Base-by-base conservation (phyloP, 192 early-diverging fungal genomes). In the Entomortierella chlamydospora region DNA sequence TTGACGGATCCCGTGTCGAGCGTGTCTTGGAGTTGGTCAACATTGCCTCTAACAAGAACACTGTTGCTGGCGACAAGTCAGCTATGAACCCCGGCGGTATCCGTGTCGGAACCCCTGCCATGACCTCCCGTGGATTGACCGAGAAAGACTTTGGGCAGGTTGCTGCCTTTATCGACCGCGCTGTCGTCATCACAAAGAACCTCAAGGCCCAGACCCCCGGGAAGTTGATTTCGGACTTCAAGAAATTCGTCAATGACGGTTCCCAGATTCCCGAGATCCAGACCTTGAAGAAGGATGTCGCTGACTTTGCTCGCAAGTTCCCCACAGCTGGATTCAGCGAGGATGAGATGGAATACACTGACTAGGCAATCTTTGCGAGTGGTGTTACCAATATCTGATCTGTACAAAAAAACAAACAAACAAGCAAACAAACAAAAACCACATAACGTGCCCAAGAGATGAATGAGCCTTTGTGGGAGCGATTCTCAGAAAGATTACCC, bases 21-120 rank as follows among this genome's bases (percentile, higher is more conserved):
- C 90, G 96, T 51, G 88, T 99, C 22, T 84, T 99, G 43, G 98
- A 99, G 85, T 87, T 98, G 63, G 92, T 89, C 83, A 99, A 99
- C 83, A 95, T 99, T 85, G 96, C 98, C 0, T 90, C 95, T 47
- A 99, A 99, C 89, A 99, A 99, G 87, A 99, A 99, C 91, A 99
- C 98, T 0, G 95, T 99, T 43, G 97, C 98, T 6, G 96, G 96
- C 18, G 98, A 99, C 82, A 96, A 94, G 80, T 90, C 87, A 31
- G 98, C 98, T 0, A 87, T 99, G 83, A 87, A 97, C 37, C 98
- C 97, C 22, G 92, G 93, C 62, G 98, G 98, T 52, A 89, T 99
- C 60, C 91, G 98, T 63, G 88, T 99, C 68, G 98, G 96, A 73
- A 91, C 95, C 10, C 98, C 98, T 22, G 98, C 98, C 28, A 99